These are phyloP conservation scores for Zhuliangozyma parablackwelliae DNA, from an alignment of 1,139 yeast genomes.

Conservation along the genomic window DNA sequence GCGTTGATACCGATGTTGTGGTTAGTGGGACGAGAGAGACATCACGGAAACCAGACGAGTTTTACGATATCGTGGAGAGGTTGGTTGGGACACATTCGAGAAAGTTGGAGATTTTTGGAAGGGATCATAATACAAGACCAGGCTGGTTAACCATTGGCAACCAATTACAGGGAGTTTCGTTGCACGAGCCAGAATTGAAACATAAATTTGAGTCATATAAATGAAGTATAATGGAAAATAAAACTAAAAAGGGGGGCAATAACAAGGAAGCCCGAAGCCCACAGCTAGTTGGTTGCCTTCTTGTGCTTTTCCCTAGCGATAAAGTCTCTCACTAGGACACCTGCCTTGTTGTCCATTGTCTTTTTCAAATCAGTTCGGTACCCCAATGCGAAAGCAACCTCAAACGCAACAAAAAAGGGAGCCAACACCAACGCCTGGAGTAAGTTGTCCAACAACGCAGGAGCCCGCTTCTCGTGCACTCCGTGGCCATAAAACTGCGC, in stretches of 20 bases:
- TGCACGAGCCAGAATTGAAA: slow-evolving; percentile 57
- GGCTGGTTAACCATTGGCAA: slow-evolving; percentile 94
- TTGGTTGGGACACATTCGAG: slow-evolving; percentile 71
- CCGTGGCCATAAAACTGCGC: slow-evolving; percentile 92
- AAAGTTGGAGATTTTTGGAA: slow-evolving; percentile 84
- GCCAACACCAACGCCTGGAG: slow-evolving; percentile 86
- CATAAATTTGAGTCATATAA: slow-evolving; percentile 22
- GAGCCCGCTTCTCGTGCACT: slow-evolving; percentile 73
- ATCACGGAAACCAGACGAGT: slow-evolving; percentile 86
- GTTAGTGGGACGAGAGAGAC: slow-evolving; percentile 86
- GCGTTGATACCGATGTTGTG: slow-evolving; percentile 69
- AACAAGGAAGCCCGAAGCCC: background rate
- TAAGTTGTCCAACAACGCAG: slow-evolving; percentile 80
- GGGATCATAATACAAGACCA: slow-evolving; percentile 77
- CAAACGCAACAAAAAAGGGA: slow-evolving; percentile 84
- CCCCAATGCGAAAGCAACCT: slow-evolving; percentile 66
- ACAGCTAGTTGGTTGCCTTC: slow-evolving; percentile 1
- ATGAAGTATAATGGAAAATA: no score
- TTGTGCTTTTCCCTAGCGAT: slow-evolving; percentile 11
- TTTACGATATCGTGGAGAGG: slow-evolving; percentile 80
- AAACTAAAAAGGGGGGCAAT: no score
- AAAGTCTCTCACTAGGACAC: slow-evolving; percentile 25
- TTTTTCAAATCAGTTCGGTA: slow-evolving; percentile 50
- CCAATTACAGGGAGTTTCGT: slow-evolving; percentile 59
- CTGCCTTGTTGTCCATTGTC: slow-evolving; percentile 52